Conservation (phyloP, 768 basidiomycete species). For the Auriscalpium microsporum region DNA sequence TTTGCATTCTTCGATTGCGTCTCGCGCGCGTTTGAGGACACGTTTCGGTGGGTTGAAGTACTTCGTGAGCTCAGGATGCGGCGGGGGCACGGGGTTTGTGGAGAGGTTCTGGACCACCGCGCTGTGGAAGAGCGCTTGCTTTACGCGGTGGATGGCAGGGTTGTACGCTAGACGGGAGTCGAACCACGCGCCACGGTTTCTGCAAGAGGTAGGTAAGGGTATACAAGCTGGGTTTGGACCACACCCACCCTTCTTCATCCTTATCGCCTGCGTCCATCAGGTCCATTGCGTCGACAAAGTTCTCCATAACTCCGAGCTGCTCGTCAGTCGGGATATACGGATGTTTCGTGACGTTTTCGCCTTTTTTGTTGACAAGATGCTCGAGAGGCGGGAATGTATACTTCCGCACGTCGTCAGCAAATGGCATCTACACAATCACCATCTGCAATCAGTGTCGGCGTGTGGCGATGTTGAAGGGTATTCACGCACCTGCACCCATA, state of each 20-base stretch:
- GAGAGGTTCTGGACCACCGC: slow-evolving; percentile 71
- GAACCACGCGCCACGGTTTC: slow-evolving; percentile 66
- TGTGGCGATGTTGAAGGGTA: neutral
- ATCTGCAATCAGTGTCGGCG: neutral
- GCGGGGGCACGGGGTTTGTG: slow-evolving; percentile 69
- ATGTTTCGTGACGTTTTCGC: slow-evolving; percentile 66
- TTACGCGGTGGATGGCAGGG: slow-evolving; percentile 82
- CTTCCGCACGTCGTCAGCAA: slow-evolving; percentile 87
- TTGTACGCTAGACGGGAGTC: slow-evolving; percentile 73
- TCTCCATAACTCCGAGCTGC: slow-evolving; percentile 76
- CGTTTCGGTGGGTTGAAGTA: slow-evolving; percentile 74
- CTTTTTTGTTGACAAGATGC: slow-evolving; percentile 63
- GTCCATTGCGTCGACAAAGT: slow-evolving; percentile 85
- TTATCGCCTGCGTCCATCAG: slow-evolving; percentile 69
- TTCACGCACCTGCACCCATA: slow-evolving; percentile 71
- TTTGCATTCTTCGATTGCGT: slow-evolving; percentile 54
- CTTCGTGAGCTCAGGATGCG: slow-evolving; percentile 76
- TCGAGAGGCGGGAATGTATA: slow-evolving; percentile 81
- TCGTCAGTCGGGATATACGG: slow-evolving; percentile 74
- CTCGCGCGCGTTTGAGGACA: slow-evolving; percentile 52
- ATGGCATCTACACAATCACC: slow-evolving; percentile 67
- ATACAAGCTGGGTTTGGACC: neutral
- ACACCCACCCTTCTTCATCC: slow-evolving; percentile 59
- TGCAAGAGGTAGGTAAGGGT: slow-evolving; percentile 21
- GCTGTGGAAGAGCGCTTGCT: slow-evolving; percentile 88